These are phyloP conservation scores for Gnetum montanum DNA, from an alignment of 75 land plant genomes.

Conservation along the genomic window DNA sequence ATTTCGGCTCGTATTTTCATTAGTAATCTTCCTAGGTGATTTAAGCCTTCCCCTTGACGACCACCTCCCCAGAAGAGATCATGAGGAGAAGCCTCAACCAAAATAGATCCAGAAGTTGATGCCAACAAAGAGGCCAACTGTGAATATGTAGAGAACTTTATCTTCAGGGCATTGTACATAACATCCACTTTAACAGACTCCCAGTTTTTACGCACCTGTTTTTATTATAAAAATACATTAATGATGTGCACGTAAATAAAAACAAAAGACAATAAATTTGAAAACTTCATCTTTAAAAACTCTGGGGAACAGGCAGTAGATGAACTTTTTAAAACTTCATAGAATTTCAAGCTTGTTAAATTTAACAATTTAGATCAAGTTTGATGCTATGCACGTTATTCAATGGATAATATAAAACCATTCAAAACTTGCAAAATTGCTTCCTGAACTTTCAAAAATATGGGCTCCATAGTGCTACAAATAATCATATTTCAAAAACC, in stretches of 20 bases:
- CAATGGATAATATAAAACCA: too few species aligned
- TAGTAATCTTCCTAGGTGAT: slow-evolving; percentile 80
- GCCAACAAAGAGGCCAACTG: slow-evolving; percentile 50
- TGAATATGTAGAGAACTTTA: slow-evolving; percentile 75
- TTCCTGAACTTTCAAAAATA: too few species aligned
- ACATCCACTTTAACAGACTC: slow-evolving; percentile 57
- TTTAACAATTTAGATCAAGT: too few species aligned
- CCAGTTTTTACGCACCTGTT: slow-evolving; percentile 84
- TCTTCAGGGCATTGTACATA: slow-evolving; percentile 73
- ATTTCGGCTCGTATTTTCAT: slow-evolving; percentile 81
- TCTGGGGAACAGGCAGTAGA: background rate
- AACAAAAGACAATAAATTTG: background rate
- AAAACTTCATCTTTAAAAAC: background rate
- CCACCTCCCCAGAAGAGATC: slow-evolving; percentile 99
- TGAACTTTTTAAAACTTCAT: background rate
- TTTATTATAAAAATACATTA: too few species aligned
- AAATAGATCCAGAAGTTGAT: slow-evolving; percentile 77
- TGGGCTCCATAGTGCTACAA: too few species aligned
- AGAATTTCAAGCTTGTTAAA: too few species aligned
- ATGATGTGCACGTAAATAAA: background rate
- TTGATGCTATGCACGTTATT: too few species aligned
- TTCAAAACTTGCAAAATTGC: too few species aligned
- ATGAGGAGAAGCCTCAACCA: slow-evolving; percentile 89
- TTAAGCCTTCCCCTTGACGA: slow-evolving; percentile 80
- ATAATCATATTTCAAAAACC: too few species aligned